Conservation (phyloP, 306 rosid species). For the Fragaria ananassa region DNA sequence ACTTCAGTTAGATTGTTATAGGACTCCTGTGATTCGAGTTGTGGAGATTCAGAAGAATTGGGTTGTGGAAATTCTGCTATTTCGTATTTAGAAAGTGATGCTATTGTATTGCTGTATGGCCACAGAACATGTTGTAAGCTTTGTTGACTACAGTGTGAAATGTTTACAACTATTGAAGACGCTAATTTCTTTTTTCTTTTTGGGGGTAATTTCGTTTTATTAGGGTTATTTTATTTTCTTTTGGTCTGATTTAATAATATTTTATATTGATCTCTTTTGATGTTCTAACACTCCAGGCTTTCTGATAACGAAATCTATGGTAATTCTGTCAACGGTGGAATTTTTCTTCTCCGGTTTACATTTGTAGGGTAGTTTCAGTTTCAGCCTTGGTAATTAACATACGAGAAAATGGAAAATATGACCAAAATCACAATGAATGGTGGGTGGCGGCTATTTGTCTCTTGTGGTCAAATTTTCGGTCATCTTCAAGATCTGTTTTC, state of each 20-base stretch:
- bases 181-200: slow-evolving; percentile 14
- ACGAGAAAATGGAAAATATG: background rate
- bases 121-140: slow-evolving; percentile 38
- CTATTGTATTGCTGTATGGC: slow-evolving; percentile 55
- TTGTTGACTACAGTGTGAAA: slow-evolving; percentile 43
- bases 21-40: slow-evolving; percentile 19
- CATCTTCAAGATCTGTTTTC: background rate
- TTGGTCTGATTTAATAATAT: too few species aligned
- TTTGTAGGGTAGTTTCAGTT: background rate
- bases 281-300: background rate
- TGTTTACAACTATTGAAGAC: slow-evolving; percentile 34
- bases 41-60: slow-evolving; percentile 21
- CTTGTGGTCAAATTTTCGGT: background rate
- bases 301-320: background rate
- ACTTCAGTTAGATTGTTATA: slow-evolving; percentile 20
- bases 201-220: slow-evolving; percentile 12
- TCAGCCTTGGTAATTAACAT: background rate
- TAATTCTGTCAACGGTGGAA: background rate
- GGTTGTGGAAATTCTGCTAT: slow-evolving; percentile 24
- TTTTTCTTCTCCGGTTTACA: too few species aligned
- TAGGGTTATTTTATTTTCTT: background rate
- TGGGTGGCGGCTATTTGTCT: background rate
- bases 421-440: background rate
- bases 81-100: slow-evolving; percentile 28
- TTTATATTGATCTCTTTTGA: slow-evolving; percentile 6